These are phyloP conservation scores for Malassezia japonica DNA, from an alignment of 1,284 basidiomycete species.

Conservation along the genomic window DNA sequence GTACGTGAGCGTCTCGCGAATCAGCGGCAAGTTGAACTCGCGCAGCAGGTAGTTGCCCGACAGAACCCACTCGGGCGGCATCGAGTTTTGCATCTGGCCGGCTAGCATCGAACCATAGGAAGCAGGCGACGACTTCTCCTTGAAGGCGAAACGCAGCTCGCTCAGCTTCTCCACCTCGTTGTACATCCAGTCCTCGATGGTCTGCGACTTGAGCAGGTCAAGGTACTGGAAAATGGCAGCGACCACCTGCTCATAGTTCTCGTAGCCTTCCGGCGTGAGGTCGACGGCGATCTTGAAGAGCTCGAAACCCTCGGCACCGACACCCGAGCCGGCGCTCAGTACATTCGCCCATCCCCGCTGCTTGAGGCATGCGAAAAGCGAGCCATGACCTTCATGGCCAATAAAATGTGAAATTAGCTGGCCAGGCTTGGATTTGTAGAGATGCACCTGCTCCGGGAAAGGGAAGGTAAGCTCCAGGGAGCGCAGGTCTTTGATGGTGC, in stretches of 20 bases:
- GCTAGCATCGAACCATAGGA: constrained; percentile 71
- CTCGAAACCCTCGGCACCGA: constrained; percentile 64
- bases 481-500: constrained; percentile 84
- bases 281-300: constrained; percentile 77
- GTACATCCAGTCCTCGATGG: constrained; percentile 66
- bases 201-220: constrained; percentile 62
- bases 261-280: constrained; percentile 79
- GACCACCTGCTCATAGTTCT: constrained; percentile 67
- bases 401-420: constrained; percentile 75
- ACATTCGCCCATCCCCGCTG: constrained; percentile 79
- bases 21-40: constrained; percentile 65
- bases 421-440: constrained; percentile 70
- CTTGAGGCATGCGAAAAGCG: constrained; percentile 83
- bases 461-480: constrained; percentile 70
- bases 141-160: constrained; percentile 72
- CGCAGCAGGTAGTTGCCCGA: constrained; percentile 65
- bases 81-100: constrained; percentile 66
- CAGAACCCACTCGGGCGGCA: constrained; percentile 69
- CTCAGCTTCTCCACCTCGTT: constrained; percentile 68
- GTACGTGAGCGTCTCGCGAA: constrained; percentile 59
- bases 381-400: constrained; percentile 93
- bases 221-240: constrained; percentile 77
- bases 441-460: constrained; percentile 61
- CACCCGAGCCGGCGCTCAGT: constrained; percentile 65
- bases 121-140: constrained; percentile 71